phyloP scores from a whole-genome alignment of 176 grass and related monocot species.

The Coix lacrymajobi region DNA sequence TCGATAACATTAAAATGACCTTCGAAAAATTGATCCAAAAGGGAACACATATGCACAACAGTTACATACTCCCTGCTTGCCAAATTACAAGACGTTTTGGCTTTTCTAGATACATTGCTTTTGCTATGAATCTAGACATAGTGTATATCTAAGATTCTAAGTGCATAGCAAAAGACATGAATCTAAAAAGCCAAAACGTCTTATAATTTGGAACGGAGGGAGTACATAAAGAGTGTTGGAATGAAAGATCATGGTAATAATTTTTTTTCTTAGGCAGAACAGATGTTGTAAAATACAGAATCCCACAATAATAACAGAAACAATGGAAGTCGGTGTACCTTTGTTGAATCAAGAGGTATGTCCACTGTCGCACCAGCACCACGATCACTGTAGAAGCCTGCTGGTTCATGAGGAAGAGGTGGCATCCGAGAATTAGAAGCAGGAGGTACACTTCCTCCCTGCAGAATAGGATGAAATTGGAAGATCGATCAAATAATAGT shows the following conservation, averaged over 20 bases:
- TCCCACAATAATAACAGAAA: neutral
- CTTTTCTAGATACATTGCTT: too few species aligned
- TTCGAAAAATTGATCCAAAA: neutral
- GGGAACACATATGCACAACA: neutral
- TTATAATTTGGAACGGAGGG: too few species aligned
- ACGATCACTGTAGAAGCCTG: conserved; percentile 86
- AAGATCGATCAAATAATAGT: conserved; percentile 3
- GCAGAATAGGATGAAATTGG: neutral
- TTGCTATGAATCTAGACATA: too few species aligned
- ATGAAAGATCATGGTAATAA: neutral
- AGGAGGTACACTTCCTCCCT: conserved; percentile 64
- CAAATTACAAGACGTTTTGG: too few species aligned
- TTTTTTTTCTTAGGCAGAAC: conserved; percentile 1
- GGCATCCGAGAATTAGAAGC: conserved; percentile 83
- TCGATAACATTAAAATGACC: neutral
- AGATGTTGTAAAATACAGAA: conserved; percentile 5
- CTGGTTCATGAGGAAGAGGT: conserved; percentile 85
- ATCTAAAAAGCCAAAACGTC: too few species aligned
- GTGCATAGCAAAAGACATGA: too few species aligned
- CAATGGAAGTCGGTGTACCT: conserved; percentile 33
- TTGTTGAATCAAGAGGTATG: conserved; percentile 76
- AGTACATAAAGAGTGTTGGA: neutral
- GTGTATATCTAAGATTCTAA: too few species aligned
- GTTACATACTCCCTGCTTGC: neutral
- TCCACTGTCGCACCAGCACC: conserved; percentile 50